A percentile compares a stretch with the other conserved stretches of the same genome.
Evolutionary conservation across 2,329 filamentous ascomycete species (phyloP).

Genomic region (Tolypocladium paradoxum): DNA sequence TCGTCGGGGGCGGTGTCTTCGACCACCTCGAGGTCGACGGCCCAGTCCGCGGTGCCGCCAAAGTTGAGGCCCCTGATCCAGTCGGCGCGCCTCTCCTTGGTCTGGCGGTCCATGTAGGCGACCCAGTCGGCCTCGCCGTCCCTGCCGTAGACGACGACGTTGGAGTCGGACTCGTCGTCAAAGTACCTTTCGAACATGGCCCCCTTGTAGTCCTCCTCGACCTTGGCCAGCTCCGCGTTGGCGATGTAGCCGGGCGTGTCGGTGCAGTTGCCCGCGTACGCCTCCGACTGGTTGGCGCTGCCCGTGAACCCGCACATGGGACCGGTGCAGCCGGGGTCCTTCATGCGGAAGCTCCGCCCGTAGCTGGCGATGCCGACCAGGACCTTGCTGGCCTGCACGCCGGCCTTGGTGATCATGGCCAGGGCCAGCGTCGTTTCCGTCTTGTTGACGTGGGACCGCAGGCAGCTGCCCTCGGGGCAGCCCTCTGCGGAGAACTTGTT

Average conservation of each 20-base stretch:
- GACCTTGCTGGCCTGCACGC: slow-evolving; percentile 17
- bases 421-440: slow-evolving; percentile 22
- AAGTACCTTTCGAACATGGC: too few species aligned
- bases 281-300: slow-evolving; percentile 7
- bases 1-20: too few species aligned
- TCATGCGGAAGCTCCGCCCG: slow-evolving; percentile 22
- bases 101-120: too few species aligned
- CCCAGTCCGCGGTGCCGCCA: too few species aligned
- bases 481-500: slow-evolving; percentile 15
- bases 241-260: slow-evolving; percentile 17
- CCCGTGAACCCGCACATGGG: slow-evolving; percentile 15
- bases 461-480: slow-evolving; percentile 20
- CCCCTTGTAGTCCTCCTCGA: too few species aligned
- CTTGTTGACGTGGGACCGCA: slow-evolving; percentile 23
- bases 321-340: slow-evolving; percentile 12
- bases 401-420: slow-evolving; percentile 23
- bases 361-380: slow-evolving; percentile 21
- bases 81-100: too few species aligned
- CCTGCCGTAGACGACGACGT: too few species aligned
- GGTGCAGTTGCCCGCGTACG: slow-evolving; percentile 15
- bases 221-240: too few species aligned
- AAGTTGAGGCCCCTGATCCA: too few species aligned
- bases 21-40: too few species aligned
- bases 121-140: too few species aligned
- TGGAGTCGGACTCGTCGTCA: too few species aligned